Conservation (phyloP, 768 basidiomycete species). For the Lactarius tabidus region DNA sequence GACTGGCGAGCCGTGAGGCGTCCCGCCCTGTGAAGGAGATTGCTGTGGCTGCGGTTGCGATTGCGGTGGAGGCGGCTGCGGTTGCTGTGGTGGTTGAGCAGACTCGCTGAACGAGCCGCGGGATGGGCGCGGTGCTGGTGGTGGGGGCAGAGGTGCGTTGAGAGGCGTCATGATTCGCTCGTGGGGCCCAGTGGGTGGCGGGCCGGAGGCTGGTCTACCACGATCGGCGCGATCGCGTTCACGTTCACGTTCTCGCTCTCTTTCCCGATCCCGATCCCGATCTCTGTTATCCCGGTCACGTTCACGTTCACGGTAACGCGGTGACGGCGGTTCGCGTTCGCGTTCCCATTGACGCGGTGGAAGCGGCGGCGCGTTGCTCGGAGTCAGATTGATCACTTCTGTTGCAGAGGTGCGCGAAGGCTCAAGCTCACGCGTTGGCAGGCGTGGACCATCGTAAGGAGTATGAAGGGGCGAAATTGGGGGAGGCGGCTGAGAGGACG, state of each 20-base stretch:
- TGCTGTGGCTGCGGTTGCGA: background rate
- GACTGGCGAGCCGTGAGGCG: conserved; percentile 17
- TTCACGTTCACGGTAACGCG: conserved; percentile 18
- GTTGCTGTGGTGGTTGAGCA: background rate
- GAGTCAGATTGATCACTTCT: conserved; percentile 22
- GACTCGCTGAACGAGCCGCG: conserved; percentile 22
- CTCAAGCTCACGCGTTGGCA: conserved; percentile 19
- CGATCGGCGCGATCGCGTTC: conserved; percentile 3
- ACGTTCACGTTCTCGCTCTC: conserved; percentile 8
- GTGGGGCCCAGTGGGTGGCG: conserved; percentile 28
- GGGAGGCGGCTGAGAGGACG: conserved; percentile 19
- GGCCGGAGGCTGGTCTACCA: conserved; percentile 25
- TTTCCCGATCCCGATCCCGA: conserved; percentile 26
- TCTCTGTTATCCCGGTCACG: conserved; percentile 27
- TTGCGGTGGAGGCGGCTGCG: background rate
- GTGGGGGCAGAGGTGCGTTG: conserved; percentile 12
- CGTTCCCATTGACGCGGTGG: conserved; percentile 23
- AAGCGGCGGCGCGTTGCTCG: background rate
- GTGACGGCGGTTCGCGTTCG: conserved; percentile 23
- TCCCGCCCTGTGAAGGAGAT: background rate
- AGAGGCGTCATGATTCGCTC: conserved; percentile 34
- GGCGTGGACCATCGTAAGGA: conserved; percentile 15
- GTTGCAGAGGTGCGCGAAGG: conserved; percentile 15
- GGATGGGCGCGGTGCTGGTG: conserved; percentile 9
- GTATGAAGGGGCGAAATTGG: conserved; percentile 27